Conservation (phyloP, 441 rosid genomes). For the Manihot esculenta region DNA sequence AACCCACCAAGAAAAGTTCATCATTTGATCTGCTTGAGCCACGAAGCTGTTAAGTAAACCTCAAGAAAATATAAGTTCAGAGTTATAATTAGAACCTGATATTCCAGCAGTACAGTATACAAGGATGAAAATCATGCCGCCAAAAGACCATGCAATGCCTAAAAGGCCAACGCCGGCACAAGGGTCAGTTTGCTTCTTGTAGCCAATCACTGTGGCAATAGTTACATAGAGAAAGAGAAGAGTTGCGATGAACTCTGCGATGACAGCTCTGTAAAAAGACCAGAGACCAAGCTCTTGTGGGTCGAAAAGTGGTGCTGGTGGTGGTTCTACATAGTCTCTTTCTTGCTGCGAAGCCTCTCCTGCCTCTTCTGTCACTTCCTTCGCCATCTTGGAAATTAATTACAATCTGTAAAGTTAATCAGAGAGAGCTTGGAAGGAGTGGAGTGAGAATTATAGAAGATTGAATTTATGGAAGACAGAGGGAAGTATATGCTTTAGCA, state of each 20-base stretch:
- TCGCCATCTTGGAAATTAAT: not conserved
- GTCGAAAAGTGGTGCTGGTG: slow-evolving; percentile 53
- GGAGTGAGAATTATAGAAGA: no score
- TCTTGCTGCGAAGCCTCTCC: slow-evolving; percentile 18
- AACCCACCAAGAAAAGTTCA: not conserved
- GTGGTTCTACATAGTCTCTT: slow-evolving; percentile 56
- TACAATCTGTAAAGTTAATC: no score
- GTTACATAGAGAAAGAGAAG: slow-evolving; percentile 59
- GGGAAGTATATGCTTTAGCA: no score
- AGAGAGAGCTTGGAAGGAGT: no score
- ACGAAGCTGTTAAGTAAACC: no score
- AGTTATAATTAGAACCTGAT: slow-evolving; percentile 27
- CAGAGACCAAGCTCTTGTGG: slow-evolving; percentile 32
- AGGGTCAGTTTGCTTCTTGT: slow-evolving; percentile 43
- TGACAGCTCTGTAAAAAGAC: slow-evolving; percentile 68
- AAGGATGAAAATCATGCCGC: slow-evolving; percentile 66
- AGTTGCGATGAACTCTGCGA: slow-evolving; percentile 65
- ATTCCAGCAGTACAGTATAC: slow-evolving; percentile 76
- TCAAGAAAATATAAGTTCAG: not conserved
- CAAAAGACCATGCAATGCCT: slow-evolving; percentile 78
- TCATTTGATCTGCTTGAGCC: no score
- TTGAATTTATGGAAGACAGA: no score
- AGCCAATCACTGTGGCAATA: slow-evolving; percentile 58
- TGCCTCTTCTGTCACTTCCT: not conserved
- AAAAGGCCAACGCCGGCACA: slow-evolving; percentile 57